Percentiles rank a stretch among this genome's conserved stretches.
These are phyloP conservation scores for Fusarium citri DNA, from an alignment of 2,329 filamentous ascomycete species.

Conservation along the genomic window DNA sequence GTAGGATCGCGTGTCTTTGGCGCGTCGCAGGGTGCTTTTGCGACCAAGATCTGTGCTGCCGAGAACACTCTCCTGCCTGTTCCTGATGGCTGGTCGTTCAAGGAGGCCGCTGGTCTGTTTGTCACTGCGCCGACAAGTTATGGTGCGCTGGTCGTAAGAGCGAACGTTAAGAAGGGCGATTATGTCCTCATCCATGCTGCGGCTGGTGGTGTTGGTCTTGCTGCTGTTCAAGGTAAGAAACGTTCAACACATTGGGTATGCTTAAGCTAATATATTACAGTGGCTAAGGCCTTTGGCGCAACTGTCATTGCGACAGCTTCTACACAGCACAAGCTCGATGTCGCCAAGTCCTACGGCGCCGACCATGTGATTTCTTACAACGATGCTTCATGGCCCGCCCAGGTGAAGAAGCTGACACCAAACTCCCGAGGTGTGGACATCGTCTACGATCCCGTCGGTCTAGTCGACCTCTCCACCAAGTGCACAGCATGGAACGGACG, in stretches of 20 bases:
- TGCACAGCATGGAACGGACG: constrained; percentile 95
- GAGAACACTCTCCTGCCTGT: constrained; percentile 79
- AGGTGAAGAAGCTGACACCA: constrained; percentile 83
- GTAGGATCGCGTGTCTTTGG: constrained; percentile 89
- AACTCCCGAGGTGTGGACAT: constrained; percentile 83
- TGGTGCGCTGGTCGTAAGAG: constrained; percentile 81
- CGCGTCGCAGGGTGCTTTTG: constrained; percentile 86
- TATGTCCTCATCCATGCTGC: constrained; percentile 92
- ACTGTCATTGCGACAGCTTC: constrained; percentile 94
- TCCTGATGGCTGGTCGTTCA: constrained; percentile 83
- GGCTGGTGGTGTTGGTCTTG: constrained; percentile 89
- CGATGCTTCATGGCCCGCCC: constrained; percentile 69
- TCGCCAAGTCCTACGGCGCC: constrained; percentile 84
- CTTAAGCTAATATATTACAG: constrained; percentile 44
- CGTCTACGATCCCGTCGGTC: constrained; percentile 92
- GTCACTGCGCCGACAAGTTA: constrained; percentile 94
- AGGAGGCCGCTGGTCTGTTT: constrained; percentile 88
- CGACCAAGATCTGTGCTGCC: constrained; percentile 75
- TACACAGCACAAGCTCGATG: constrained; percentile 79
- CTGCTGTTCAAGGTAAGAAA: constrained; percentile 79
- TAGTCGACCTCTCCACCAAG: constrained; percentile 89
- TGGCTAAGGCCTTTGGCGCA: constrained; percentile 91
- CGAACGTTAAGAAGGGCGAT: constrained; percentile 81
- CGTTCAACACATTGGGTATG: accelerated
- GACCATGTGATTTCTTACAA: constrained; percentile 86